Evolutionary conservation across 805 yeast species (phyloP), one percentile per base, ranked within the genome.

Genomic region (Candida corydali): DNA sequence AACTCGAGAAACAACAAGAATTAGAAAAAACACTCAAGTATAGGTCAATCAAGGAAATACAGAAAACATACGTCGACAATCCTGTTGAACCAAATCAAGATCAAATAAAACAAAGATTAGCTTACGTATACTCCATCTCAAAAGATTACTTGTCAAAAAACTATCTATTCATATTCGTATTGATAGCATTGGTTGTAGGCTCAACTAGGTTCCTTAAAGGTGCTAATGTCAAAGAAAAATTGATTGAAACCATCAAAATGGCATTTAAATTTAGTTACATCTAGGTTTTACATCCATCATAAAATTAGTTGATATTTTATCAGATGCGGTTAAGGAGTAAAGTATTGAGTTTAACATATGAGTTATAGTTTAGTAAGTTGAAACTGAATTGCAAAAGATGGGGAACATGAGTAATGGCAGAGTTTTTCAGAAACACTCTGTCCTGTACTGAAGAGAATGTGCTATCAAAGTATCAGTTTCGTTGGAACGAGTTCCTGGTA

Each of bases 191-290:
- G 3, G 19, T 53, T 8, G 38, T 65, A 5, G 36, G 27, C 3
- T 29, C 38, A 8, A 15, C 26, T 5, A 35, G 18, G 12, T 55
- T 5, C 33, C 52, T 5, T 25, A 52, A n/a, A 40, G 46, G 20
- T 39, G 42, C 60, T 8, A 58, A 59, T 37, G 26, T 65, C 5
- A 50, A 46, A 29, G 59, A 60, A n/a, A 45, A 52, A 37, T 26
- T 66, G 16, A 48, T 44, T 39, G 69, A 66, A 38, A 65, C 71
- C 1, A 42, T 67, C 28, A 46, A 48, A 40, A 67, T 67, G 73
- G 73, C 73, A n/a, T 63, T 67, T 45, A 62, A 65, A 46, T 57
- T 67, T 35, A 61, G 63, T 29, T 67, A 66, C 37, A 46, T 67
- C 32, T 65, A 20, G 15, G 9, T 17, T 20, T 22, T 8, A 20